Conservation (phyloP, 2,329 filamentous ascomycete species). For the Paecilomyces fulvus region DNA sequence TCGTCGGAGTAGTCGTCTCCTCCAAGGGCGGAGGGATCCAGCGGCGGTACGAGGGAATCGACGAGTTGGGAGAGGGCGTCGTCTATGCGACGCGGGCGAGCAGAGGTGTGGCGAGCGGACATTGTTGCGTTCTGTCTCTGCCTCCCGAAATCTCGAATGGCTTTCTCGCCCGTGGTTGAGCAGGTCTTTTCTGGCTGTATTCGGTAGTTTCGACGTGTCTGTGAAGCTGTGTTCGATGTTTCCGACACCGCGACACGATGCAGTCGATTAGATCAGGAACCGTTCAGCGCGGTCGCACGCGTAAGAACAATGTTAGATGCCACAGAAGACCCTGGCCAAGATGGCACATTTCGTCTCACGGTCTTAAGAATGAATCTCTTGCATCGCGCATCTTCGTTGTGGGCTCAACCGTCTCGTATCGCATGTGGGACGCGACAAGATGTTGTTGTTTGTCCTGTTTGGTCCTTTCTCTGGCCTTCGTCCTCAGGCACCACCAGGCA, state of each 20-base stretch:
- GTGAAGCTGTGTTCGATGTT: background rate
- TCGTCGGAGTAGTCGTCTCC: conserved; percentile 23
- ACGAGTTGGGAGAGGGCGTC: conserved; percentile 36
- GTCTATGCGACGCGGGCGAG: conserved; percentile 34
- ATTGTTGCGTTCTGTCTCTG: conserved; percentile 15
- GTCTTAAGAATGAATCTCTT: background rate
- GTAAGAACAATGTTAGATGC: conserved; percentile 1
- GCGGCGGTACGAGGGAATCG: conserved; percentile 31
- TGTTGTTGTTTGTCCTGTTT: conserved; percentile 19
- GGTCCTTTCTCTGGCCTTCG: conserved; percentile 11
- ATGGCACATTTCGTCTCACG: conserved; percentile 3
- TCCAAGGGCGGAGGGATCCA: conserved; percentile 19
- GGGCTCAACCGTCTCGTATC: conserved; percentile 1
- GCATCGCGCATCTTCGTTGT: background rate
- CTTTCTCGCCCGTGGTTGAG: conserved; percentile 1
- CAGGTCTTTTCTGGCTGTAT: background rate
- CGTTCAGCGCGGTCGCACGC: conserved; percentile 3
- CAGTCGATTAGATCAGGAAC: background rate
- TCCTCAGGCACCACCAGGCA: background rate
- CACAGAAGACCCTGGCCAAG: background rate
- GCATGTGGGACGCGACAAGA: conserved; percentile 4
- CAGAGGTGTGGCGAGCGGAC: conserved; percentile 21
- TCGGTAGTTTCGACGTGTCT: background rate
- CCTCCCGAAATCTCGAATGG: background rate
- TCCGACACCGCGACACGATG: background rate